Evolutionary conservation across 2,329 filamentous ascomycete genomes (phyloP), one percentile per base, ranked within the genome.

Genomic region (Lasiodiplodia sp.): DNA sequence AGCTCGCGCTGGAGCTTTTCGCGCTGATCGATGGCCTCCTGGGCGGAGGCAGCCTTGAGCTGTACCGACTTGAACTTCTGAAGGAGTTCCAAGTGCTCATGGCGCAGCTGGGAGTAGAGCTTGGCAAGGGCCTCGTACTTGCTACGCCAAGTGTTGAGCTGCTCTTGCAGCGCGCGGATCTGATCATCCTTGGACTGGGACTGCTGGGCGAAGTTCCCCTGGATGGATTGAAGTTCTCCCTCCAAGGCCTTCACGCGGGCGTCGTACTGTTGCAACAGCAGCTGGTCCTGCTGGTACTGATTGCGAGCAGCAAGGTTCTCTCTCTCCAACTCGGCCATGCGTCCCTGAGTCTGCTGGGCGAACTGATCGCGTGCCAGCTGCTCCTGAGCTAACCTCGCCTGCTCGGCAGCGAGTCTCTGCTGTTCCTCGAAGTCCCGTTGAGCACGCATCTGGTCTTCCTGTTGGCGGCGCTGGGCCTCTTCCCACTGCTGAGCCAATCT

Each of bases 121-220:
- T 98, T 99, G 28, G 96, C 96, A 62, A 99, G 84, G 0, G 95
- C 92, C 79, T 99, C 96, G 76, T 99, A 99, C 81, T 99, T 99
- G 65, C 92, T 91, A 69, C 96, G 88, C 96, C 96, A 99, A 0
- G 94, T 97, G 80, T 97, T 97, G 72, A 98, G 92, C 81, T 98
- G 96, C 82, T 98, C 96, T 72, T 98, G 96, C 23, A 99, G 84
- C 2, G 96, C 91, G 28, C 91, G 87, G 74, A 99, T 94, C 80
- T 98, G 95, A 73, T 98, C 96, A 75, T 99, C 96, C 78, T 94
- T 96, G 77, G 94, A 97, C 44, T 87, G 83, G 65, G 92, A 90
- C 78, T 98, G 96, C 79, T 97, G 91, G 52, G 91, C 90, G 74
- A 92, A 91, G 78, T 94, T 97, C 73, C 86, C 88, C 74, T 93